phyloP scores from a whole-genome alignment of 2,329 filamentous ascomycete species.

The Hirsutella rhossiliensis region DNA sequence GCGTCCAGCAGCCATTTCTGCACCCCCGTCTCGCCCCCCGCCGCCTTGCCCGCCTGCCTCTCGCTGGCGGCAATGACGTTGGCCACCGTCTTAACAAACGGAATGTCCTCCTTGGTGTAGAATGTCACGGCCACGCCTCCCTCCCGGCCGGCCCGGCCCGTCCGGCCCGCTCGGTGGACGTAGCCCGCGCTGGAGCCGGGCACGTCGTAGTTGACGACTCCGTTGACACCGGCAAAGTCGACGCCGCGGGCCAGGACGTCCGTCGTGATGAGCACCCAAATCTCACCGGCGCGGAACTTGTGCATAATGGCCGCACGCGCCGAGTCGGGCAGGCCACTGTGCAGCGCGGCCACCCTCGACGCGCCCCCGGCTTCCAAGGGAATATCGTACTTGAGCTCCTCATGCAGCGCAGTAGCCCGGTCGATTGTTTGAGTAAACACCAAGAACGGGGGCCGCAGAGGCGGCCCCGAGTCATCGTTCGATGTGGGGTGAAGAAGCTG shows the following conservation, averaged over 20 bases:
- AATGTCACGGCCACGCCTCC: slow-evolving; percentile 87
- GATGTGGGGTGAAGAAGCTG: slow-evolving; percentile 73
- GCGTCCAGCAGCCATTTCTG: slow-evolving; percentile 83
- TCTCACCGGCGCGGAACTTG: slow-evolving; percentile 78
- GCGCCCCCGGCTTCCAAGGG: slow-evolving; percentile 77
- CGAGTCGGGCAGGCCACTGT: slow-evolving; percentile 70
- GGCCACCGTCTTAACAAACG: slow-evolving; percentile 77
- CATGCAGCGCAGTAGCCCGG: slow-evolving; percentile 73
- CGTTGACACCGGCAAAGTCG: slow-evolving; percentile 90
- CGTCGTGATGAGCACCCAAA: slow-evolving; percentile 95
- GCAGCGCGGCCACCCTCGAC: slow-evolving; percentile 75
- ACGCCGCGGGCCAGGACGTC: slow-evolving; percentile 86
- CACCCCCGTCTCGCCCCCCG: slow-evolving; percentile 44
- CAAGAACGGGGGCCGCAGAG: slow-evolving; percentile 75
- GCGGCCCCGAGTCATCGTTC: slow-evolving; percentile 38
- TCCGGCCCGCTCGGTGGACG: slow-evolving; percentile 86
- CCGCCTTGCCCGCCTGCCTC: slow-evolving; percentile 47
- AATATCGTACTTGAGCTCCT: slow-evolving; percentile 90
- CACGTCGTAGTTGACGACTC: slow-evolving; percentile 95
- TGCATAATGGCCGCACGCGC: slow-evolving; percentile 74
- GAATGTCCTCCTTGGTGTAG: slow-evolving; percentile 91
- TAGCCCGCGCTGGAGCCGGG: slow-evolving; percentile 84
- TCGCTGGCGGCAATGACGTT: slow-evolving; percentile 84
- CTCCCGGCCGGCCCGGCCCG: slow-evolving; percentile 74
- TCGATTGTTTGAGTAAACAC: slow-evolving; percentile 96